Percentiles rank a stretch among this genome's conserved stretches.
Conservation (phyloP, 257 asterid genomes). For the Sherardia arvensis region DNA sequence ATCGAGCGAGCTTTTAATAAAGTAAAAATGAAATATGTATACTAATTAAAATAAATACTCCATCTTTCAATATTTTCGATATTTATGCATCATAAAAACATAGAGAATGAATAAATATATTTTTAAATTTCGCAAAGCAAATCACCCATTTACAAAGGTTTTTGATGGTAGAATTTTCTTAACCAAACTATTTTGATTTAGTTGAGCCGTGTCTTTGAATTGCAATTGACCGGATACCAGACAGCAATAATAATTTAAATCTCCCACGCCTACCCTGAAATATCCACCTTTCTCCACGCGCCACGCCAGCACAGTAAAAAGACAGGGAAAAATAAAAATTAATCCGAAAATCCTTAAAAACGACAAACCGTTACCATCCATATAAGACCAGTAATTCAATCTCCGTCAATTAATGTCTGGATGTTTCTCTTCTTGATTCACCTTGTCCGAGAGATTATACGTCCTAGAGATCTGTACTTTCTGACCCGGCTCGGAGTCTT, state of each 20-base stretch:
- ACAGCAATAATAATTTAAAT: background rate
- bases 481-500: background rate
- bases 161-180: no score
- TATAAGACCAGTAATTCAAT: background rate
- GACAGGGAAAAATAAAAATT: background rate
- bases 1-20: no score
- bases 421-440: background rate
- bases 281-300: background rate
- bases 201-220: background rate
- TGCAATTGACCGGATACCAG: conserved; percentile 14
- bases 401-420: background rate
- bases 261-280: background rate
- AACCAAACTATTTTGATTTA: no score
- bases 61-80: no score
- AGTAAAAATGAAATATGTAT: no score
- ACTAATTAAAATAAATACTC: no score
- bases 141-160: no score
- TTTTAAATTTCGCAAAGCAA: no score
- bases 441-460: background rate
- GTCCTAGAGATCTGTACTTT: conserved; percentile 9
- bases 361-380: background rate
- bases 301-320: conserved; percentile 1
- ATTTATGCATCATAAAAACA: no score
- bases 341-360: background rate
- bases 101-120: no score